Conservation (phyloP, 1,284 basidiomycete genomes). For the Singerocomus rubriflavus region DNA sequence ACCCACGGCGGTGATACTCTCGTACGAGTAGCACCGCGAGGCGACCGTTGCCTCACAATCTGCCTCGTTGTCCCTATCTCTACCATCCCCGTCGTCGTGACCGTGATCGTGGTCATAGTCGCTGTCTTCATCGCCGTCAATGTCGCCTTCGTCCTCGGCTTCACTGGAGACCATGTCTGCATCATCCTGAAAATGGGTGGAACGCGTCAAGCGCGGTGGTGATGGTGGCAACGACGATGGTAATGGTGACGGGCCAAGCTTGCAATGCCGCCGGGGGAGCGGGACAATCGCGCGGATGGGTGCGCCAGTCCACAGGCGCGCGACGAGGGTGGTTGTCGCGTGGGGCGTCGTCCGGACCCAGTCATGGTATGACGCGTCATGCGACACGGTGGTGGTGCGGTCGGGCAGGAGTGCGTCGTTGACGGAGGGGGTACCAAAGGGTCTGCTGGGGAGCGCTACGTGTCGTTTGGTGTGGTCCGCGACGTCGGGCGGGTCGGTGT, state of each 20-base stretch:
- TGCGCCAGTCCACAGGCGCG: slow-evolving; percentile 20
- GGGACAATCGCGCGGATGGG: slow-evolving; percentile 27
- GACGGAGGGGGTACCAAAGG: not conserved
- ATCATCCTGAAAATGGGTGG: not conserved
- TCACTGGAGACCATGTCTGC: not conserved
- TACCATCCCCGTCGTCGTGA: not conserved
- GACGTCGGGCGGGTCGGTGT: not conserved
- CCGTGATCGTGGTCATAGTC: too few species aligned
- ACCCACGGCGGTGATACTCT: slow-evolving; percentile 29
- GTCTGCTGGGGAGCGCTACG: not conserved
- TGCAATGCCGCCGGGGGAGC: slow-evolving; percentile 14
- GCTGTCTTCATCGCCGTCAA: too few species aligned
- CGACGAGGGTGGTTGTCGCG: not conserved
- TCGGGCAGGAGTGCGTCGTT: not conserved
- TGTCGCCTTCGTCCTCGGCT: not conserved
- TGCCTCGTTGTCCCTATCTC: not conserved
- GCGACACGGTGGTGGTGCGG: not conserved
- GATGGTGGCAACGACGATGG: too few species aligned
- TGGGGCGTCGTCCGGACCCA: too few species aligned
- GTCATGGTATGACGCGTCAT: too few species aligned
- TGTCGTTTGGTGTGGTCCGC: slow-evolving; percentile 5
- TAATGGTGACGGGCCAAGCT: not conserved
- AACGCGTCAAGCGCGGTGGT: not conserved
- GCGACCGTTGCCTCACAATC: not conserved
- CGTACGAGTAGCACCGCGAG: slow-evolving; percentile 14